Percentiles rank a stretch among this genome's conserved stretches.
phyloP scores from a whole-genome alignment of 169 alveolate genomes.

The Besnoitia besnoiti region DNA sequence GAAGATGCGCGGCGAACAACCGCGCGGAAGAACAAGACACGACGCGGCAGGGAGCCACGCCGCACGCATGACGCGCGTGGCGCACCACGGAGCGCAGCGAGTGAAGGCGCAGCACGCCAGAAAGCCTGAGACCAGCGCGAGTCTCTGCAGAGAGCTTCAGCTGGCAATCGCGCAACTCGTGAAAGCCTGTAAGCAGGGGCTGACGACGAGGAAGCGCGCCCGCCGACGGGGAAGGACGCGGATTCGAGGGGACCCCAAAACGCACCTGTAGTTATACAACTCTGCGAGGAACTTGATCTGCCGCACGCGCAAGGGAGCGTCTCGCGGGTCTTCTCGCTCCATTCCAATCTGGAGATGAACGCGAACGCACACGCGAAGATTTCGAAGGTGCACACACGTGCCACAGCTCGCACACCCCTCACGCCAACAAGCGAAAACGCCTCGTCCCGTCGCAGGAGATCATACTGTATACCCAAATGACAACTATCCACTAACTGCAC shows the following conservation, averaged over 20 bases:
- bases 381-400: no score
- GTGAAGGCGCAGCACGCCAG: neutral
- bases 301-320: conserved; percentile 34
- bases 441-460: no score
- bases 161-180: neutral
- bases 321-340: conserved; percentile 41
- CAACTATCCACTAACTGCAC: no score
- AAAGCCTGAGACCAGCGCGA: neutral
- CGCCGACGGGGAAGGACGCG: neutral
- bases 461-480: no score
- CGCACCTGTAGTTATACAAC: conserved; percentile 52
- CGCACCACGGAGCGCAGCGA: neutral
- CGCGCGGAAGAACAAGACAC: neutral
- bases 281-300: conserved; percentile 53
- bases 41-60: neutral
- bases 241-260: neutral
- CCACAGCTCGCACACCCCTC: no score
- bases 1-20: neutral
- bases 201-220: neutral
- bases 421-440: no score
- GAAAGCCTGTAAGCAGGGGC: neutral
- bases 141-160: neutral
- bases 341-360: conserved; percentile 6
- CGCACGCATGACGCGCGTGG: no score
- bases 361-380: neutral